These are phyloP conservation scores for Solanum lignicaule DNA, from an alignment of 257 asterid species.

Conservation along the genomic window DNA sequence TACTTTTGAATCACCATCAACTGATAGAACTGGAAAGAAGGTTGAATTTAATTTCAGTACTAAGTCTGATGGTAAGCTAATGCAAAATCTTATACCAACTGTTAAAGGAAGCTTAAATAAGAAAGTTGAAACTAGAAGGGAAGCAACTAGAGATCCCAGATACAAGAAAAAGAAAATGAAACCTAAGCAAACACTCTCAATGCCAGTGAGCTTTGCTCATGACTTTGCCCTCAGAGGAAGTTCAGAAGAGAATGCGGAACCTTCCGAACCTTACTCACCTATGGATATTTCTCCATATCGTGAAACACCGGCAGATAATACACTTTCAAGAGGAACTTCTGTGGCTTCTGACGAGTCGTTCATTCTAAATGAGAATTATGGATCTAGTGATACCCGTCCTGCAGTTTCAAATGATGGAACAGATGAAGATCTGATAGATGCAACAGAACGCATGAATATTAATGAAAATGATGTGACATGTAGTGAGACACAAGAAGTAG, in stretches of 20 bases:
- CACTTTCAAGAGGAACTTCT: constrained; percentile 57
- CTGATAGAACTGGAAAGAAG: constrained; percentile 33
- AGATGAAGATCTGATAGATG: constrained; percentile 46
- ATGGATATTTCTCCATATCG: constrained; percentile 90
- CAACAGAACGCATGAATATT: constrained; percentile 31
- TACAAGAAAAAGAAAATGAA: constrained; percentile 75
- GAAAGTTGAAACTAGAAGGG: constrained; percentile 54
- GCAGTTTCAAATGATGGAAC: constrained; percentile 22
- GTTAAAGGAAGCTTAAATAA: constrained; percentile 35
- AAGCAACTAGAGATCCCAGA: constrained; percentile 40
- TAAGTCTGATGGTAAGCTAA: constrained; percentile 25
- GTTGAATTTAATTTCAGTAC: constrained; percentile 45
- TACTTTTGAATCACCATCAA: constrained; percentile 25
- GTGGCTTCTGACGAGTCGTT: constrained; percentile 58
- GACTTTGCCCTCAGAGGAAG: constrained; percentile 34
- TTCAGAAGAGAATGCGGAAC: constrained; percentile 30
- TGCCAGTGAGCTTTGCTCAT: constrained; percentile 31
- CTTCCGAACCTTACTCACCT: constrained; percentile 71
- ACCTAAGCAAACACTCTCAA: constrained; percentile 32
- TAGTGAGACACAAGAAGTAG: constrained; percentile 19
- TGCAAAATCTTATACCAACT: constrained; percentile 41
- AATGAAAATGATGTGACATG: constrained; percentile 28
- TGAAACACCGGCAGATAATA: constrained; percentile 38
- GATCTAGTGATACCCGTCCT: constrained; percentile 31
- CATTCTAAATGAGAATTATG: constrained; percentile 29